Evolutionary conservation across 768 basidiomycete genomes (phyloP), one percentile per base, ranked within the genome.

Genomic region (Suillus brevipes): DNA sequence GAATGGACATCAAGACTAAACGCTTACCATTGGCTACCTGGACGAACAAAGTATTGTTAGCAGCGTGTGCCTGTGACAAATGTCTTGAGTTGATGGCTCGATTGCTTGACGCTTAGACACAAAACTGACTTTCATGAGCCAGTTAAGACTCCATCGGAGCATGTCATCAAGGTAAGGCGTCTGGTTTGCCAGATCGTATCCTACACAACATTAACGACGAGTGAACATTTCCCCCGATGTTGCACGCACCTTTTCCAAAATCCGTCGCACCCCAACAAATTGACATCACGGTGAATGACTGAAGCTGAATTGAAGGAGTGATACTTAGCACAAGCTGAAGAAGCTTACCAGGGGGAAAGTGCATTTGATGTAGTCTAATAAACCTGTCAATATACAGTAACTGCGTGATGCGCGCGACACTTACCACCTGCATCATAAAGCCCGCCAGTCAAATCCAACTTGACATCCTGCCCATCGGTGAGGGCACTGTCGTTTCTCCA

Each of bases 401-500:
- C 62, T 28, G 13, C 57, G 49, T 13, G 52, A 52, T 53, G n/a
- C 37, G 37, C 20, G 23, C 18, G 43, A 59, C 42, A 23, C 80
- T 71, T 71, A 91, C 92, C 92, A 80, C 95, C 95, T 65, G 95
- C 94, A 81, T 97, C 95, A 73, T 93, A 96, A 73, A 90, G 97
- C 8, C 95, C 96, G 74, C 94, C 94, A 38, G 83, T 87, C 61
- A 97, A 78, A 74, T 98, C 91, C 18, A 94, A 71, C 6, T 83
- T 82, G 40, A 82, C 88, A 67, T 94, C 90, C 64, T 81, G 76
- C 16, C 95, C 96, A 76, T 98, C 96, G 42, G 86, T 78, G 28
- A 89, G 69, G 20, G 87, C 85, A 71, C 92, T 94, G 63, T 89
- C 84, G 71, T 97, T 97, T 61, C 95, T 82, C 96, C 96, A 98